Base-by-base conservation (phyloP, 805 yeast species). In the Candida ipomoeae region DNA sequence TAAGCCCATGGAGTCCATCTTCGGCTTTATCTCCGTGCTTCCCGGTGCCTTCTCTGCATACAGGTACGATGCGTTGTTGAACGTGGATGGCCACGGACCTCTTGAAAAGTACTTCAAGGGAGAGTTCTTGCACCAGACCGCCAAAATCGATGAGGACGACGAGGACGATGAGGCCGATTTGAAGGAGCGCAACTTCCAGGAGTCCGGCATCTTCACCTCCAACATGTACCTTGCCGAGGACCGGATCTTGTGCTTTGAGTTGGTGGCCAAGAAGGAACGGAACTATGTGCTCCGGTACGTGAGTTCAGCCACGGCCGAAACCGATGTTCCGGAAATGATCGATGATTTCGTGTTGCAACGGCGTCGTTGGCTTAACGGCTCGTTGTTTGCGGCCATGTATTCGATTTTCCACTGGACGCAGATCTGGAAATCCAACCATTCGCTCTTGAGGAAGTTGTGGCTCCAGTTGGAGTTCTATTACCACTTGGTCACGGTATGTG, bases 351-450 rank as follows among this genome's bases (percentile, higher is more conserved):
- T 92, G 48, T 81, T 94, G 49, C 99, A 92, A 73, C 85, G 99
- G 73, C 85, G 99, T 74, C 84, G 99, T 75, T 92, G 99, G 99
- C 79, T 92, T 54, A 92, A 92, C 68, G 99, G 99, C 66, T 96
- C 99, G 2, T 80, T 94, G 64, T 94, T 94, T 72, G 98, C 99
- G 0, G 98, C 98, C 3, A 74, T 91, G 48, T 94, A 87, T 65
- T 84, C 97, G 2, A 88, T 88, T 56, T 63, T 87, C 49, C 96
- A 91, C 65, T 89, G 91, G 78, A 78, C 82, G 49, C 87, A 87
- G 59, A 87, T 94, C 50, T 92, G 97, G 96, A 73, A 79, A 53
- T 88, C 97, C 0, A 87, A 84, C 59, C 99, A 94, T 68, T 86
- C 96, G 2, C 62, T 78, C 8, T 57, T 81, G n/a, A 79, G 99